Conservation (phyloP, 257 asterid species). For the Galeopsis tetrahit region DNA sequence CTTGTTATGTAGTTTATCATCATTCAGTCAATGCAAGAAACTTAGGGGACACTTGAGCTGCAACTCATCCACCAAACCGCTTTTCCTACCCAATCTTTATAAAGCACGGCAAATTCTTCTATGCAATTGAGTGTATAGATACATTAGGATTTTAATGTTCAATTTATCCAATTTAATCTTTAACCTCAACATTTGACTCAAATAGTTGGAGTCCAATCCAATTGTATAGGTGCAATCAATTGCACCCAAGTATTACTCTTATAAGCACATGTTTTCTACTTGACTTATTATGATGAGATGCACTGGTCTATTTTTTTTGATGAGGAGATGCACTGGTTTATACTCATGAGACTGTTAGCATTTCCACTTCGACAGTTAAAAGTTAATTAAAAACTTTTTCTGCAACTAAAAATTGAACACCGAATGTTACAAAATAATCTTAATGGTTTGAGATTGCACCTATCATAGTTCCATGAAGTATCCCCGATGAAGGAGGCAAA, state of each 20-base stretch:
- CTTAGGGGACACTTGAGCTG: background rate
- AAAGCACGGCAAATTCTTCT: too few species aligned
- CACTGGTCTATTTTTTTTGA: background rate
- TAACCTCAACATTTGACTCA: too few species aligned
- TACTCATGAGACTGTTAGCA: background rate
- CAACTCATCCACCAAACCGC: conserved; percentile 10
- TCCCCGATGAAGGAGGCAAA: conserved; percentile 71
- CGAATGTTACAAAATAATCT: background rate
- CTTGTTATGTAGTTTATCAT: background rate
- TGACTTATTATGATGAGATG: conserved; percentile 1
- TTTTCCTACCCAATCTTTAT: conserved; percentile 2
- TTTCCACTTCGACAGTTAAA: conserved; percentile 21
- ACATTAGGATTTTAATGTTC: too few species aligned
- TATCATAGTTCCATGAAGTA: conserved; percentile 83
- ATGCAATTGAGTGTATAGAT: too few species aligned
- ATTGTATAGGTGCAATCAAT: too few species aligned
- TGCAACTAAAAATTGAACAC: conserved; percentile 18
- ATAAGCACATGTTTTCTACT: background rate
- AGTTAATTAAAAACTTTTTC: background rate
- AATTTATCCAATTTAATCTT: too few species aligned
- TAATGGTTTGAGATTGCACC: conserved; percentile 48
- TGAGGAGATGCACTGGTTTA: background rate
- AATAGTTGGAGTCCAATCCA: too few species aligned
- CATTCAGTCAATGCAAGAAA: background rate
- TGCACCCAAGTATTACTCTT: too few species aligned